These are phyloP conservation scores for Globisporangium orthogonon DNA, from an alignment of 352 stramenopile genomes.

Conservation along the genomic window DNA sequence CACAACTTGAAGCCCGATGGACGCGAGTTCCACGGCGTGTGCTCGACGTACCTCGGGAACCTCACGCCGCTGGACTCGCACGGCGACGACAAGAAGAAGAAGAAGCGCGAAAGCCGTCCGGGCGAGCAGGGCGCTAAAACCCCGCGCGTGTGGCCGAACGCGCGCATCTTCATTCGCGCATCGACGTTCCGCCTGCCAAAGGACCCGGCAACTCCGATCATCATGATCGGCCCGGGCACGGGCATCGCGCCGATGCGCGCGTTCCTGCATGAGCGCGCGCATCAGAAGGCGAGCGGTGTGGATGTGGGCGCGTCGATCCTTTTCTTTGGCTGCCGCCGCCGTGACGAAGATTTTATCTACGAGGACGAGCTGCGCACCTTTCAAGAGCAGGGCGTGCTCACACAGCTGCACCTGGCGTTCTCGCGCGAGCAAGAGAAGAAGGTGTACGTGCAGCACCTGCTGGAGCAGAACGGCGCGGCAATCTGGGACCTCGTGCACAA, in stretches of 20 bases:
- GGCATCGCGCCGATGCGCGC: constrained; percentile 97
- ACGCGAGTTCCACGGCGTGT: constrained; percentile 90
- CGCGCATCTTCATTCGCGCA: constrained; percentile 91
- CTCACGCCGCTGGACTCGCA: constrained; percentile 40
- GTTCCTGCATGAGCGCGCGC: constrained; percentile 92
- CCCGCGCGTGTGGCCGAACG: constrained; percentile 50
- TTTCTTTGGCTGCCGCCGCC: constrained; percentile 89
- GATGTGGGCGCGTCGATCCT: constrained; percentile 86
- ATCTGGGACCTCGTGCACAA: constrained; percentile 60
- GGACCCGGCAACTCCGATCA: constrained; percentile 87
- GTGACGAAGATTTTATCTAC: constrained; percentile 89
- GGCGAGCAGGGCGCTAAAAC: constrained; percentile 68
- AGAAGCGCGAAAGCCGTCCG: constrained; percentile 64
- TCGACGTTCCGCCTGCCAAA: constrained; percentile 94
- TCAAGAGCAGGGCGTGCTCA: constrained; percentile 80
- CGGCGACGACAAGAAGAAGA: constrained; percentile 48
- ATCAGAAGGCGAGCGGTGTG: constrained; percentile 53
- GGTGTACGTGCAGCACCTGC: constrained; percentile 97
- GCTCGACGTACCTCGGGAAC: constrained; percentile 88
- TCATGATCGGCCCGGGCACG: constrained; percentile 94
- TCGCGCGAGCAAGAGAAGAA: constrained; percentile 91
- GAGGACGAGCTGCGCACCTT: constrained; percentile 89
- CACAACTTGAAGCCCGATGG: constrained; percentile 66
- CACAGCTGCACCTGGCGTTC: constrained; percentile 92
- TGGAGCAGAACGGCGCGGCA: constrained; percentile 65